Evolutionary conservation across 2,329 filamentous ascomycete species (phyloP).

Genomic region (Triangularia setosa): DNA sequence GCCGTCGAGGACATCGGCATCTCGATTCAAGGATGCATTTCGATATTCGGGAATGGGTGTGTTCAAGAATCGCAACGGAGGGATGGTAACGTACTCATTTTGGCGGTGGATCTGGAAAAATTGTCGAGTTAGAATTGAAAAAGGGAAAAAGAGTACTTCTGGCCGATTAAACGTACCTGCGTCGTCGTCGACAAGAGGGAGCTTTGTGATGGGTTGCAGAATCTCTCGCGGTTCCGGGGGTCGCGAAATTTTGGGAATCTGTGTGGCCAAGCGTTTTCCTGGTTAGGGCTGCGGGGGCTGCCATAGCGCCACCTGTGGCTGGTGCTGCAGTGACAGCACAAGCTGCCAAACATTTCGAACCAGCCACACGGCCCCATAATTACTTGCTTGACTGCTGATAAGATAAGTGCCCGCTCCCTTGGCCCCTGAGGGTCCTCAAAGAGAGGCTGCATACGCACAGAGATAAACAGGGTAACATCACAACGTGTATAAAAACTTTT

Average conservation of each 20-base stretch:
- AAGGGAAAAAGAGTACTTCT: neutral
- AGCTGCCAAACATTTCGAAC: neutral
- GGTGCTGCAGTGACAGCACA: neutral
- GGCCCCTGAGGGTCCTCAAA: neutral
- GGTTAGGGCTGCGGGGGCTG: conserved; percentile 26
- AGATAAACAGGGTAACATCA: neutral
- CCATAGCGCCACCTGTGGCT: conserved; percentile 18
- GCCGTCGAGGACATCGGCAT: conserved; percentile 14
- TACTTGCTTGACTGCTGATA: neutral
- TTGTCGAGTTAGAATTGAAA: conserved; percentile 21
- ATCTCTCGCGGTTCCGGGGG: conserved; percentile 22
- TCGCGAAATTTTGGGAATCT: conserved; percentile 31
- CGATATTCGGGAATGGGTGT: conserved; percentile 6
- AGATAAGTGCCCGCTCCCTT: neutral
- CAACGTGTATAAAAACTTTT: neutral
- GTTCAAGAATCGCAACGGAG: conserved; percentile 7
- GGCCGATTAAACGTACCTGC: conserved; percentile 23
- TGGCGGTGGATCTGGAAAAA: conserved; percentile 40
- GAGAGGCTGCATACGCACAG: neutral
- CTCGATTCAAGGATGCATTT: conserved; percentile 2
- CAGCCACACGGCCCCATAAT: neutral
- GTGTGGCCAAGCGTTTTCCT: conserved; percentile 23
- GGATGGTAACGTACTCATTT: conserved; percentile 51
- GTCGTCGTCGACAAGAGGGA: conserved; percentile 27
- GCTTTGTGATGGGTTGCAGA: conserved; percentile 25